Evolutionary conservation across 176 grass and related monocot species (phyloP).

Genomic region (Lolium perenne): DNA sequence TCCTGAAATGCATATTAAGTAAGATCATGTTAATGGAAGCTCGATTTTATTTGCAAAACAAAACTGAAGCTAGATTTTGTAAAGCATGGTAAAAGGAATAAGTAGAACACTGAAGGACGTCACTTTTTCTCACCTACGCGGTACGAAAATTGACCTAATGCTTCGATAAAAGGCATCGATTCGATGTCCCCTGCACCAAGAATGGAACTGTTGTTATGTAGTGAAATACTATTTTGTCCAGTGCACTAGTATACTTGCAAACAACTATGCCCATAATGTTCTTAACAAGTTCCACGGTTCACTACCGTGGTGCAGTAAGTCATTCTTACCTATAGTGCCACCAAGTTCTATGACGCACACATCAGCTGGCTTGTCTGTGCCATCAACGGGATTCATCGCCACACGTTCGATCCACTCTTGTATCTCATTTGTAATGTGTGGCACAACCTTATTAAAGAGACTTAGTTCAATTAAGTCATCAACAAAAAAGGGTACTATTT

Average conservation of each 20-base stretch:
- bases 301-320: neutral
- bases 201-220: slow-evolving; percentile 63
- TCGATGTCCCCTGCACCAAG: slow-evolving; percentile 96
- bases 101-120: neutral
- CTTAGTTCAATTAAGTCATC: slow-evolving; percentile 23
- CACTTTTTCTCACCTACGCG: slow-evolving; percentile 72
- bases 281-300: neutral
- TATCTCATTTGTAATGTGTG: slow-evolving; percentile 97
- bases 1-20: slow-evolving; percentile 57
- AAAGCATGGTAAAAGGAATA: slow-evolving; percentile 2
- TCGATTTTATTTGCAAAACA: slow-evolving; percentile 11
- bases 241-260: slow-evolving; percentile 53
- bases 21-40: slow-evolving; percentile 12
- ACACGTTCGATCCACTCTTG: slow-evolving; percentile 97
- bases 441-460: slow-evolving; percentile 76
- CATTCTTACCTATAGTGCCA: slow-evolving; percentile 86
- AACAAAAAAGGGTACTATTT: neutral
- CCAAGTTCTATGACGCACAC: slow-evolving; percentile 99
- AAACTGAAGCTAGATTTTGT: neutral
- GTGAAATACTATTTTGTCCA: slow-evolving; percentile 46
- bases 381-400: slow-evolving; percentile 86
- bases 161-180: slow-evolving; percentile 99
- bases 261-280: slow-evolving; percentile 40
- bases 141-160: slow-evolving; percentile 94
- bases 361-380: slow-evolving; percentile 88